A percentile compares a stretch with the other conserved stretches of the same genome.
Conservation (phyloP, 441 rosid genomes). For the Populus hybrid region DNA sequence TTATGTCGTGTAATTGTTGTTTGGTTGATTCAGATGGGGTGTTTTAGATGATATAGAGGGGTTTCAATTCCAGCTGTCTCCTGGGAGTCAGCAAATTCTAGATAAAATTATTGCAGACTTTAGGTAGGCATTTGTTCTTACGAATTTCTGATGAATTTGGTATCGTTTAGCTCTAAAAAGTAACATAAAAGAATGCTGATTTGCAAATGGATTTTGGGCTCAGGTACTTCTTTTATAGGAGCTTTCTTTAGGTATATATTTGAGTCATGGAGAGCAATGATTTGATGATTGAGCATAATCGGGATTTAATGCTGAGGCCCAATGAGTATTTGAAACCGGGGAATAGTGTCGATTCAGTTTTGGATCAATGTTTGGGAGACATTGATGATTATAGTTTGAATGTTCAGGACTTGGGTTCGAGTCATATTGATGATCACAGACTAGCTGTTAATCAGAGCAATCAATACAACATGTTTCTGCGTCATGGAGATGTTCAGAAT, state of each 20-base stretch:
- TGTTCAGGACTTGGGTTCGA: conserved; percentile 39
- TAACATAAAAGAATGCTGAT: neutral
- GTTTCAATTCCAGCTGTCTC: neutral
- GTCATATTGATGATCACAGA: conserved; percentile 46
- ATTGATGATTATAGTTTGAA: conserved; percentile 45
- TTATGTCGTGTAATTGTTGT: neutral
- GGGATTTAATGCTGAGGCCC: conserved; percentile 29
- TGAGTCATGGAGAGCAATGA: conserved; percentile 43
- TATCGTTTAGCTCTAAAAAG: neutral
- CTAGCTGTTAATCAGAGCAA: conserved; percentile 46
- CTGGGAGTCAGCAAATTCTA: neutral
- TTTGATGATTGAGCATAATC: conserved; percentile 35
- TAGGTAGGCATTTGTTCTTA: neutral
- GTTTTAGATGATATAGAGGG: neutral
- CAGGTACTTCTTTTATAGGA: conserved; percentile 2
- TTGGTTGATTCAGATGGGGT: neutral
- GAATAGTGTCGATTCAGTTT: conserved; percentile 39
- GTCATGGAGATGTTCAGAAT: conserved; percentile 36
- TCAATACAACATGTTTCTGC: conserved; percentile 51
- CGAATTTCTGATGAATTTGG: neutral
- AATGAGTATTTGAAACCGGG: conserved; percentile 44
- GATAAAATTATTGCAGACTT: neutral
- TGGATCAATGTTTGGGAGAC: conserved; percentile 46
- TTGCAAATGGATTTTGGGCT: neutral
- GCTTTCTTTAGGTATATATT: neutral